Conservation (phyloP, 2,329 filamentous ascomycete species). For the Macrophomina pseudophaseolina region DNA sequence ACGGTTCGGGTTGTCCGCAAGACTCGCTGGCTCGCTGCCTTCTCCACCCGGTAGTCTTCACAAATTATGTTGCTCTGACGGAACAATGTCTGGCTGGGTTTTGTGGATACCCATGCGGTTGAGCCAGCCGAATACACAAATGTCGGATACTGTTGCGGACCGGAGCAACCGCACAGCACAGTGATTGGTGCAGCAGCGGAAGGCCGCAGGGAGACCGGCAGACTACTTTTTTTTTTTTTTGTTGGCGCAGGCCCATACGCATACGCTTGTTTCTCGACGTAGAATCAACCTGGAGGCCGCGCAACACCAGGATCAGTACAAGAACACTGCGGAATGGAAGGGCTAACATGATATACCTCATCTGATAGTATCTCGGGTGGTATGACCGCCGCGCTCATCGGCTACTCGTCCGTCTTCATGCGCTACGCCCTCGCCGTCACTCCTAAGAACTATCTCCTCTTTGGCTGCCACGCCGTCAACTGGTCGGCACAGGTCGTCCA, state of each 20-base stretch:
- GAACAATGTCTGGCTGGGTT: not conserved
- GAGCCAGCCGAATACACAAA: not conserved
- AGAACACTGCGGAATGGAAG: not conserved
- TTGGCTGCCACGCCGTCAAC: constrained; percentile 70
- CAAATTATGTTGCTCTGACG: too few species aligned
- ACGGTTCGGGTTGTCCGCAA: constrained; percentile 13
- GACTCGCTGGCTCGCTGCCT: not conserved
- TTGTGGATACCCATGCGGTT: not conserved
- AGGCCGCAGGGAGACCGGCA: not conserved
- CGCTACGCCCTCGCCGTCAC: constrained; percentile 68
- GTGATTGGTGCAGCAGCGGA: not conserved
- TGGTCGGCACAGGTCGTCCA: constrained; percentile 66
- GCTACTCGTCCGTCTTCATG: constrained; percentile 70
- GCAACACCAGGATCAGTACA: not conserved
- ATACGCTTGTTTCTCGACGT: not conserved
- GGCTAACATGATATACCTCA: not conserved
- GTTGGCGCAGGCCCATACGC: not conserved
- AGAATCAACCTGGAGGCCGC: not conserved
- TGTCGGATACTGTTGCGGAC: not conserved
- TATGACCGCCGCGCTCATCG: constrained; percentile 65
- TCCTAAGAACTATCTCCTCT: constrained; percentile 70
- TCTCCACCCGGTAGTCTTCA: not conserved
- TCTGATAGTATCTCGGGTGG: constrained; percentile 64
- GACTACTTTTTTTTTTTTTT: not conserved
- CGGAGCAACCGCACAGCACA: not conserved